Evolutionary conservation across 1,284 basidiomycete species (phyloP).

Genomic region (Malassezia equina): DNA sequence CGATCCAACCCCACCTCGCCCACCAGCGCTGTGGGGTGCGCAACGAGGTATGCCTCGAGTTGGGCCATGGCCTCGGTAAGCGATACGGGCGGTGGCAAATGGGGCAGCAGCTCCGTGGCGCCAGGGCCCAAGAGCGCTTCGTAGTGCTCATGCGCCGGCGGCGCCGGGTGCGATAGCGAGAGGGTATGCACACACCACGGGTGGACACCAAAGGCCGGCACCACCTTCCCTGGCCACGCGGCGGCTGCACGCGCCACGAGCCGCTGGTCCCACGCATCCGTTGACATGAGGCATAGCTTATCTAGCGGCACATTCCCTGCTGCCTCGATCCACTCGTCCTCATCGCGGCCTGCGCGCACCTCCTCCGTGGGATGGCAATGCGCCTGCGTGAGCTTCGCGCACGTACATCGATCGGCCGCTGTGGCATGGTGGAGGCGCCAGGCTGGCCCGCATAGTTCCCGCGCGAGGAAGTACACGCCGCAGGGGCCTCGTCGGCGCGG

Average conservation of each 20-base stretch:
- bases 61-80: constrained; percentile 18
- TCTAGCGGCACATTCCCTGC: constrained; percentile 14
- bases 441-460: constrained; percentile 1
- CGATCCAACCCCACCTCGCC: constrained; percentile 43
- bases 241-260: constrained; percentile 27
- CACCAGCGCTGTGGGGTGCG: constrained; percentile 28
- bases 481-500: neutral
- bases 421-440: neutral
- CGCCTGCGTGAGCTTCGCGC: constrained; percentile 8
- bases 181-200: constrained; percentile 39
- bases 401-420: constrained; percentile 7
- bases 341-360: constrained; percentile 16
- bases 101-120: constrained; percentile 22
- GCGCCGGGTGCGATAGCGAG: constrained; percentile 21
- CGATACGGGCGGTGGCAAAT: constrained; percentile 29
- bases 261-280: constrained; percentile 28
- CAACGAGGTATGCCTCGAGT: constrained; percentile 21
- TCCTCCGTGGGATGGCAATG: constrained; percentile 43
- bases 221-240: constrained; percentile 11
- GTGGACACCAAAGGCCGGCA: constrained; percentile 37
- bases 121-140: constrained; percentile 20
- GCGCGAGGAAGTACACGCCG: neutral
- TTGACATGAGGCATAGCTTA: constrained; percentile 33
- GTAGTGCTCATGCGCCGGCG: constrained; percentile 25
- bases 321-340: constrained; percentile 17